Base-by-base conservation (phyloP, 352 stramenopile genomes). In the Phytophthora pluvialis region DNA sequence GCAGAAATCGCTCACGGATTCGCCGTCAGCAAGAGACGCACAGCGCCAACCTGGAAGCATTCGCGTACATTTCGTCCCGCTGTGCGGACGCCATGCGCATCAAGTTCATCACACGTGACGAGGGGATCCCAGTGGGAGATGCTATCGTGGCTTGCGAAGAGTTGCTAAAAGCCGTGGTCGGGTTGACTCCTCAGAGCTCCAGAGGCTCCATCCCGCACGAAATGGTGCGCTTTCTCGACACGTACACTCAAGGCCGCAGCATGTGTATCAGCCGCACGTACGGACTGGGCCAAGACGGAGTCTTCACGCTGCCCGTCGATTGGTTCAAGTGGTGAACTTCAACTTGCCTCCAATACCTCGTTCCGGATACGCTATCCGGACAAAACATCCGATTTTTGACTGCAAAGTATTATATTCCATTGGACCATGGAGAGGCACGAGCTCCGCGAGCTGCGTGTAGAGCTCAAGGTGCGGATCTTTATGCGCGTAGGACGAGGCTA, bases 231-330 rank as follows among this genome's bases (percentile, higher is more conserved):
- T 74, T 74, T 25, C 48, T 74, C 6, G 73, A 48, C 65, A 66
- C 40, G 0, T 82, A 72, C 40, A 74, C 73, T 18, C 53, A 60
- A 54, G 72, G 66, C 5, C 69, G 58, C 2, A 59, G 55, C 13
- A 51, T 86, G 2, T 64, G 72, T 33, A 79, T 83, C 47, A 62
- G 39, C 38, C 69, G 70, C 26, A 67, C 56, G 10, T 86, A 71
- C 43, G 77, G 77, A 25, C 38, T 83, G 18, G 72, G 70, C 12
- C 77, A 83, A 32, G 77, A 86, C 42, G 75, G 75, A 28, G 18
- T 73, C 21, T 83, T 78, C 65, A 76, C 66, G 25, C 52, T 83
- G n/a, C 75, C 75, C 16, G 58, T 71, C 6, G 72, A 83, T 38
- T 81, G 75, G 75, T 80, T 64, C 43, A 74, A 71, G 38, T 73